Base-by-base conservation (phyloP, 225 moss, liverwort and hornwort species). In the Bryoerythrophyllum caledonicum region DNA sequence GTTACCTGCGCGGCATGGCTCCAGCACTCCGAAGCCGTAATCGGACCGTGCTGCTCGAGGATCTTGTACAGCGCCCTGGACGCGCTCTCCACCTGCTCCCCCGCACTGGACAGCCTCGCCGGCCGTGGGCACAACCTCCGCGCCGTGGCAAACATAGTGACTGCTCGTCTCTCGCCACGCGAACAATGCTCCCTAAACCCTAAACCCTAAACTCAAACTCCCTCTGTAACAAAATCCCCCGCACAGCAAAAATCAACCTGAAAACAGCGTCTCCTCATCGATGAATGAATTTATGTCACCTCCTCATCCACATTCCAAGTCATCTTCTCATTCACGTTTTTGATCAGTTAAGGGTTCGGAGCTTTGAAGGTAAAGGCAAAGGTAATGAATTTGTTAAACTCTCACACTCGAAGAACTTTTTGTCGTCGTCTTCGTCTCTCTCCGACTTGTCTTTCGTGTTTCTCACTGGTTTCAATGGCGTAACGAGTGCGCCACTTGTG, bases 11-110 rank as follows among this genome's bases (percentile, higher is more conserved):
- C 70, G 35, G 88, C 85, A 81, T 74, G 76, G 63, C 63, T 76
- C 88, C 85, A 88, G 78, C 80, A 81, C 38, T 85, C 85, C n/a
- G 75, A 76, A 30, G 82, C 85, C 40, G 85, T 88, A 70, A 88
- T 76, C 30, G 88, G 85, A 16, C 88, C 85, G 67, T 88, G 81
- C 28, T 81, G 78, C 78, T 88, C 80, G 10, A 88, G 70, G 27
- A 88, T 81, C 28, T 67, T 69, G 76, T 81, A 74, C 10, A 88
- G 78, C 37, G 82, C 73, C 76, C 74, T 63, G 2, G 85, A 85
- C 21, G 88, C 80, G 52, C 74, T 66, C 81, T 81, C 78, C 46
- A 82, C 79, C 63, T 85, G 85, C 57, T 85, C 78, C 27, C 88
- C 85, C 17, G 63, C 68, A 43, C 70, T 71, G 62, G 80, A 37